Evolutionary conservation across 768 basidiomycete species (phyloP), one percentile per base, ranked within the genome.

Genomic region (Hygrocybe punicea): DNA sequence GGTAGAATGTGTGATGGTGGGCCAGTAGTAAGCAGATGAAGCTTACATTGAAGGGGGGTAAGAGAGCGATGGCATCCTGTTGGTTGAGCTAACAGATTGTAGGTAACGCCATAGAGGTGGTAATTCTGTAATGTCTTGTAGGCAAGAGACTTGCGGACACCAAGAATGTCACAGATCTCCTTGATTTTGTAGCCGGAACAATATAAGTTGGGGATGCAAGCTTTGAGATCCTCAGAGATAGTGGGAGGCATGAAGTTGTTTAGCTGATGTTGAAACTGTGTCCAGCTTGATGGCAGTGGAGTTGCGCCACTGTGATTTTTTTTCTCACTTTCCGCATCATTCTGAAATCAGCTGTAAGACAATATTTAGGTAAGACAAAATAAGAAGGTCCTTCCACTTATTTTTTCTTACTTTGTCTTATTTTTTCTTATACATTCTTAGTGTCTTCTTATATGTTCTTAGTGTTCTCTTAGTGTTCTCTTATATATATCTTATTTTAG

Each of bases 151-250:
- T 65, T 64, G 35, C 64, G 53, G 40, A 67, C 53, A 16, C 62
- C 57, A n/a, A 65, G 57, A 19, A 65, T 40, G 10, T 47, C 11
- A 40, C 63, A 66, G 16, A 65, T 66, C 16, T 61, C 56, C 52
- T 60, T 56, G 34, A 65, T 44, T n/a, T 21, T 55, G 53, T 58
- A 57, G 24, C 55, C 40, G 9, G 53, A 52, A 11, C 56, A 23
- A 57, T 53, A 55, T 13, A 67, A 55, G 17, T 57, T 36, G 6
- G 63, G 62, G 25, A 67, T 63, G 10, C 51, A 35, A 35, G 57
- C 62, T 35, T 67, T 64, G 50, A 65, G 49, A 40, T 62, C 54
- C n/a, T 17, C 7, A 19, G 29, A 39, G 21, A 57, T 35, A 9
- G 10, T 21, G 24, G 23, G 50, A 25, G 55, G 45, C 39, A 40